Conservation (phyloP, 805 yeast species). For the Wickerhamiella spandovensis region DNA sequence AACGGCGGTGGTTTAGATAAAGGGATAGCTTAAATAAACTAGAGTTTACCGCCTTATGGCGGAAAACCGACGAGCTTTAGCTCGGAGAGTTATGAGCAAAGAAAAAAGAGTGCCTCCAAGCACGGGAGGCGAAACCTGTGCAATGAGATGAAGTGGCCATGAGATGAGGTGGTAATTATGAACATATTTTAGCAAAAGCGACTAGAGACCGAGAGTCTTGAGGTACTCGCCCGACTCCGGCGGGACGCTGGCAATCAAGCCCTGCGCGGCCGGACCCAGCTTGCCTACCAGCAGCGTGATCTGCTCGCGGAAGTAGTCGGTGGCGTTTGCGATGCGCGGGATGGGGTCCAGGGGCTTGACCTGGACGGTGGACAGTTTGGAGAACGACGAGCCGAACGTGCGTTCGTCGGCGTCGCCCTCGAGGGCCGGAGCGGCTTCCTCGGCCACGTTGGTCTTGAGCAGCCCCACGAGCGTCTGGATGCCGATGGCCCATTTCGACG, state of each 20-base stretch:
- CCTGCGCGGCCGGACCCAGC: conserved; percentile 4
- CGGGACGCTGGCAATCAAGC: conserved; percentile 10
- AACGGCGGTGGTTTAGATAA: no score
- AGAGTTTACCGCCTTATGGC: no score
- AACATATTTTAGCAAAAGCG: neutral
- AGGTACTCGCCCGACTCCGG: conserved; percentile 10
- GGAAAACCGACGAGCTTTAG: no score
- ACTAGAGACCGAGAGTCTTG: conserved; percentile 7
- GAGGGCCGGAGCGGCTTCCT: conserved; percentile 21
- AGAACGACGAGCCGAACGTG: conserved; percentile 77
- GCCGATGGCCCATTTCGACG: conserved; percentile 30
- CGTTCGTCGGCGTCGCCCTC: conserved; percentile 55
- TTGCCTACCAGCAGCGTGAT: conserved; percentile 9
- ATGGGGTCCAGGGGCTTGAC: conserved; percentile 59
- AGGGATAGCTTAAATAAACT: no score
- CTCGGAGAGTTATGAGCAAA: no score
- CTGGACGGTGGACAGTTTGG: conserved; percentile 53
- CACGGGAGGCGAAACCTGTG: no score
- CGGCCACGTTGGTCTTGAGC: conserved; percentile 31
- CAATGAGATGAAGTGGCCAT: no score
- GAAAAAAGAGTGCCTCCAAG: no score
- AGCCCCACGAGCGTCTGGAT: conserved; percentile 32
- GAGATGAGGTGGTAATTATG: no score
- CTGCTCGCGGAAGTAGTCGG: conserved; percentile 16
- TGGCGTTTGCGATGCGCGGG: conserved; percentile 30